Percentiles rank a stretch among this genome's conserved stretches.
These are phyloP conservation scores for Solanum aculeatissimum DNA, from an alignment of 305 asterid species.

Conservation along the genomic window DNA sequence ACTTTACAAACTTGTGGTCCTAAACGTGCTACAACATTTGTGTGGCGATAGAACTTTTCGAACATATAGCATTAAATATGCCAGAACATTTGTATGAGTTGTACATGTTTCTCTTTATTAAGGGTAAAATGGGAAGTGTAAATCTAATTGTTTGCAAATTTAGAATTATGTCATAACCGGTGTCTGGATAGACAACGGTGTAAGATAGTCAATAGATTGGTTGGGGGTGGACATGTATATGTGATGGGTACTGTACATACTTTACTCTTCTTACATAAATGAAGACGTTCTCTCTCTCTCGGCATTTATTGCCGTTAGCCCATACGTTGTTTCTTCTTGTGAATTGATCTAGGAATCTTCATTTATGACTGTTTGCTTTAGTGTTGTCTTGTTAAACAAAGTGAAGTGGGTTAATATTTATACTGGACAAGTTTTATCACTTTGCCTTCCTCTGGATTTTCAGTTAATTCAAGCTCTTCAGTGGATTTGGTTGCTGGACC, in stretches of 20 bases:
- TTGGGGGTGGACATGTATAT: neutral
- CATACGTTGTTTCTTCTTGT: neutral
- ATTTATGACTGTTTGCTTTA: neutral
- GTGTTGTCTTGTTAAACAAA: neutral
- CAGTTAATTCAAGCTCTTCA: neutral
- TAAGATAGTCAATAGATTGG: neutral
- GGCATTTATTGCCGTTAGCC: neutral
- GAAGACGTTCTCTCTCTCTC: neutral
- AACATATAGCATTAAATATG: neutral
- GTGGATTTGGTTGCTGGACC: neutral
- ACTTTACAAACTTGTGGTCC: neutral
- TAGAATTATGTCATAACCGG: neutral
- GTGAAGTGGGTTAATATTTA: neutral
- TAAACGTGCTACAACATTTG: too few species aligned
- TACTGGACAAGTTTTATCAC: neutral
- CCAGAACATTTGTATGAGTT: neutral
- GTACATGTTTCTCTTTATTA: neutral
- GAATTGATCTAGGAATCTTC: neutral
- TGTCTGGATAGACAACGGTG: neutral
- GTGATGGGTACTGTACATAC: neutral
- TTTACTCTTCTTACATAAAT: neutral
- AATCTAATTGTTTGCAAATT: too few species aligned
- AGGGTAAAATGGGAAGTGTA: neutral
- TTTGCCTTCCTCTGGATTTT: neutral
- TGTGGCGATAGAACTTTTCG: too few species aligned